phyloP scores from a whole-genome alignment of 1,284 basidiomycete species.

The Cryptococcus sp. region DNA sequence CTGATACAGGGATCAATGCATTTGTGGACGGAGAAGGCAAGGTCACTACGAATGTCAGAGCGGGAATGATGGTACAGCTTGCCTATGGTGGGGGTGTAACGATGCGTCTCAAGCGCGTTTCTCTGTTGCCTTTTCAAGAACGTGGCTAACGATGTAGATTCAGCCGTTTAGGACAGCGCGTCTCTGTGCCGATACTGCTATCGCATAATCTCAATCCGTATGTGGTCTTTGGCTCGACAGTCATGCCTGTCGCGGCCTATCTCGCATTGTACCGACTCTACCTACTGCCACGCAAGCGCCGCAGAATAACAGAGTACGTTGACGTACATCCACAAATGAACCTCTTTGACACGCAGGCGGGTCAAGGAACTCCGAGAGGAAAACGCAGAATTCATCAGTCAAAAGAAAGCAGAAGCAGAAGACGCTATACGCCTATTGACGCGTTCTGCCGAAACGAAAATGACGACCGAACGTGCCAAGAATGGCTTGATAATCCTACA shows the following conservation, averaged over 20 bases:
- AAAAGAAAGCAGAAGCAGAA: conserved; percentile 57
- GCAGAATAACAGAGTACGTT: conserved; percentile 52
- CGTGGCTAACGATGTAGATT: conserved; percentile 26
- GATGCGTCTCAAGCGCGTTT: conserved; percentile 28
- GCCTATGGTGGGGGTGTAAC: conserved; percentile 33
- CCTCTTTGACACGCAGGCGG: conserved; percentile 28
- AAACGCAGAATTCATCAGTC: conserved; percentile 59
- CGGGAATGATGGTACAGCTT: conserved; percentile 32
- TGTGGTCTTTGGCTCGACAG: conserved; percentile 52
- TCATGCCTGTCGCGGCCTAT: conserved; percentile 56
- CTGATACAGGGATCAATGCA: conserved; percentile 22
- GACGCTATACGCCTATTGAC: conserved; percentile 53
- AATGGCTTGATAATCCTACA: conserved; percentile 64
- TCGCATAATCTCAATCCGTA: conserved; percentile 52
- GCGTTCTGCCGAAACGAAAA: conserved; percentile 47
- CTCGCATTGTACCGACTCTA: conserved; percentile 57
- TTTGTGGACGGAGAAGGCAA: conserved; percentile 42
- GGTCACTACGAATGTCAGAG: conserved; percentile 34
- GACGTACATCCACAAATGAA: background rate
- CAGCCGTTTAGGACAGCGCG: conserved; percentile 53
- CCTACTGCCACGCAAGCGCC: conserved; percentile 56
- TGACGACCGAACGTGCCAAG: conserved; percentile 44
- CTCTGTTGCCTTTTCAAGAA: no score
- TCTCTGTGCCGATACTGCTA: conserved; percentile 57
- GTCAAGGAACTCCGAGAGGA: conserved; percentile 56